Conservation (phyloP, 1,284 basidiomycete genomes). For the Cutaneotrichosporon sp. region DNA sequence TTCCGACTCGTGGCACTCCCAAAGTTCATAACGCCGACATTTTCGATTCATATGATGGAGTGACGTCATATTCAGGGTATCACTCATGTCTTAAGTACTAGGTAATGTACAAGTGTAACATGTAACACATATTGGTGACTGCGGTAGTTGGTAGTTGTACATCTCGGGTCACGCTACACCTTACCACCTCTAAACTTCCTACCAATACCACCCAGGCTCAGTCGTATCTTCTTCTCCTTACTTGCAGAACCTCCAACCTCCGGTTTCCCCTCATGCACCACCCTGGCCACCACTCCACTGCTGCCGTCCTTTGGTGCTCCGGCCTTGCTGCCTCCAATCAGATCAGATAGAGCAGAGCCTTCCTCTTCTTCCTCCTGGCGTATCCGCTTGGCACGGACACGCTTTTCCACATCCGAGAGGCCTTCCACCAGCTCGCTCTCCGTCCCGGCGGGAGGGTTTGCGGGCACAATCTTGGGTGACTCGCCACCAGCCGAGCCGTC, state of each 20-base stretch:
- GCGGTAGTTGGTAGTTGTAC: conserved; percentile 1
- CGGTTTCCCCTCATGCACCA: conserved; percentile 4
- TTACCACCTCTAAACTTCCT: conserved; percentile 27
- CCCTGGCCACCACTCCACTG: conserved; percentile 1
- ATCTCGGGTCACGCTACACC: conserved; percentile 10
- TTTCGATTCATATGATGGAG: not conserved
- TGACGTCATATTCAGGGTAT: not conserved
- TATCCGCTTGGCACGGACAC: conserved; percentile 67
- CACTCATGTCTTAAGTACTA: not conserved
- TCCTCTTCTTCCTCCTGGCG: conserved; percentile 70
- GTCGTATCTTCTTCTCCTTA: conserved; percentile 42
- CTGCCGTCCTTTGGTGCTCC: conserved; percentile 21
- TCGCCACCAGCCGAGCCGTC: conserved; percentile 40
- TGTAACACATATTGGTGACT: not conserved
- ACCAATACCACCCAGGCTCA: conserved; percentile 34
- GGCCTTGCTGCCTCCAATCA: conserved; percentile 13
- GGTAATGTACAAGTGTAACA: not conserved
- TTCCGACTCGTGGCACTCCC: not conserved
- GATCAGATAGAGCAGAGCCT: conserved; percentile 32
- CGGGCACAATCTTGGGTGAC: conserved; percentile 22
- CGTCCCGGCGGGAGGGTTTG: conserved; percentile 16
- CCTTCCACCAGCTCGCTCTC: conserved; percentile 36
- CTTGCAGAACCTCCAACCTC: conserved; percentile 3
- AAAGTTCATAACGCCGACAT: conserved; percentile 3
- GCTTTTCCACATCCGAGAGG: conserved; percentile 54